Evolutionary conservation across 495 filamentous ascomycete species (phyloP).

Genomic region (Lasiosphaeria miniovina): DNA sequence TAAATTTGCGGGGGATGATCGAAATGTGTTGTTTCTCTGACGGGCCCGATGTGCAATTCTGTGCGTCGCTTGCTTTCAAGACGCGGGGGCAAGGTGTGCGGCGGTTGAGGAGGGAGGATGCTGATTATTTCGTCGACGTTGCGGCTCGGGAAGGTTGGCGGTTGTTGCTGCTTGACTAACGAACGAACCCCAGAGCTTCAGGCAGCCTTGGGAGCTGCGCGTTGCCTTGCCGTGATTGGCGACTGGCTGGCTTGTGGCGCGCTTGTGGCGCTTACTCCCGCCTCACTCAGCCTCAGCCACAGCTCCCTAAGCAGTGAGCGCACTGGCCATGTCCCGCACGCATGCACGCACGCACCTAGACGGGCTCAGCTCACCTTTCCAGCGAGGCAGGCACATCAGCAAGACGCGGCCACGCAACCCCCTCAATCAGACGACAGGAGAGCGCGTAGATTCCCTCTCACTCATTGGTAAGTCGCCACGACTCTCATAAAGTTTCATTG

Average conservation of each 20-base stretch:
- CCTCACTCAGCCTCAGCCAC: constrained; percentile 1
- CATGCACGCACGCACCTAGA: not conserved
- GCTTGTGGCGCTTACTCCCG: not conserved
- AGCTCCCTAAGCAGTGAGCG: not conserved
- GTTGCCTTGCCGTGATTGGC: not conserved
- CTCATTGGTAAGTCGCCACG: no score
- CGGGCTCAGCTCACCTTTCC: not conserved
- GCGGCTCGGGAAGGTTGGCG: not conserved
- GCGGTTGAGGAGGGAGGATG: not conserved
- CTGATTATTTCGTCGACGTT: not conserved
- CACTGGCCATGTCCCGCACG: not conserved
- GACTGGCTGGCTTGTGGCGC: not conserved
- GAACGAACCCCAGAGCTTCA: constrained; percentile 1
- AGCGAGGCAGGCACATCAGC: not conserved
- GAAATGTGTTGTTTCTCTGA: not conserved
- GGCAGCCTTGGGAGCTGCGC: constrained; percentile 14
- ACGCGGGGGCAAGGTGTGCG: not conserved
- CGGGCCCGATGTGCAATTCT: not conserved
- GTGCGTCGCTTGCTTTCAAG: not conserved
- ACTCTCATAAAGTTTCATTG: no score
- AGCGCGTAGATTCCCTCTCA: no score
- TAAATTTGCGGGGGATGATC: constrained; percentile 4
- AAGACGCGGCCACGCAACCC: not conserved
- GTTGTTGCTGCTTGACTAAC: constrained; percentile 7
- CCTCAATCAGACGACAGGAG: no score